Percentiles rank a stretch among this genome's conserved stretches.
Evolutionary conservation across 768 basidiomycete species (phyloP).

Genomic region (Boletus subcaerulescens): DNA sequence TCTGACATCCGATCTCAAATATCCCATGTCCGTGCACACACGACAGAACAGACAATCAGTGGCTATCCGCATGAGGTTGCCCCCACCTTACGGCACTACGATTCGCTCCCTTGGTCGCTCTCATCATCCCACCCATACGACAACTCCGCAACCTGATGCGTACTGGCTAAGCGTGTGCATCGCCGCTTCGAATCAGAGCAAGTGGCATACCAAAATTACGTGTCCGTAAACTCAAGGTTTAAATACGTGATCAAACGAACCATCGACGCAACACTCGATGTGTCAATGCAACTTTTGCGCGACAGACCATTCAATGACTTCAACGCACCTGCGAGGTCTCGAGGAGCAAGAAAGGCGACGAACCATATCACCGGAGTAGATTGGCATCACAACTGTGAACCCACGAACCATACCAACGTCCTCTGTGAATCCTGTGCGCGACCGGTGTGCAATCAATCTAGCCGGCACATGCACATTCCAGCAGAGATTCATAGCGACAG

Average conservation of each 20-base stretch:
- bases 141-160: neutral
- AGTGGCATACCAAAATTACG: neutral
- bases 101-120: neutral
- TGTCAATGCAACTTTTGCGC: too few relatives aligned
- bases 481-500: too few relatives aligned
- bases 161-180: neutral
- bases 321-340: neutral
- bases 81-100: neutral
- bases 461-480: too few relatives aligned
- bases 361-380: too few relatives aligned
- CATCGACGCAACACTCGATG: neutral
- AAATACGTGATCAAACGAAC: conserved; percentile 1
- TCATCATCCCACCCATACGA: neutral
- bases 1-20: conserved; percentile 2
- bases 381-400: too few relatives aligned
- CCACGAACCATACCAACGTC: too few relatives aligned
- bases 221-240: neutral
- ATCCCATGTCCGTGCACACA: conserved; percentile 7
- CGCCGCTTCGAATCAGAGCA: neutral
- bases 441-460: too few relatives aligned
- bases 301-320: neutral
- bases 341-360: too few relatives aligned
- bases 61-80: neutral
- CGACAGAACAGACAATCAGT: conserved; percentile 1
- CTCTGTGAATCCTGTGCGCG: too few relatives aligned